Evolutionary conservation across 2,329 filamentous ascomycete genomes (phyloP).

Genomic region (Aquanectria penicillioides): DNA sequence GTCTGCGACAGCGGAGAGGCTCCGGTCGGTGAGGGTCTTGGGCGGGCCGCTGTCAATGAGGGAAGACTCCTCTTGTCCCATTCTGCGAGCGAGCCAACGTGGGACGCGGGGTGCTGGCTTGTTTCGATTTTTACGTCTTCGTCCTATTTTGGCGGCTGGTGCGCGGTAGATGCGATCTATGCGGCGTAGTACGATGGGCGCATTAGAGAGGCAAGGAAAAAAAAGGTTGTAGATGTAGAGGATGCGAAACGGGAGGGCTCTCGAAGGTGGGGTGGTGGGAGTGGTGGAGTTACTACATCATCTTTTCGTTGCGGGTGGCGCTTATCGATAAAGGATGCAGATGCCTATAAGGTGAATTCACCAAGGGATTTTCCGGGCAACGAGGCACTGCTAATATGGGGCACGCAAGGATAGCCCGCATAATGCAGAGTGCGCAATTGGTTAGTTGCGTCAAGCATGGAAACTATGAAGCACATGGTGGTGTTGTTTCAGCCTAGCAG

Average conservation of each 20-base stretch:
- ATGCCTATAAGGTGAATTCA: slow-evolving; percentile 22
- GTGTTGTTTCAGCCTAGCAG: too few species aligned
- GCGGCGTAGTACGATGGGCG: slow-evolving; percentile 16
- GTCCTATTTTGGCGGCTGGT: slow-evolving; percentile 50
- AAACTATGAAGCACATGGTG: too few species aligned
- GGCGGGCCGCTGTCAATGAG: slow-evolving; percentile 73
- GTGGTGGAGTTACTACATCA: slow-evolving; percentile 36
- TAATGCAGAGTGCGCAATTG: background rate
- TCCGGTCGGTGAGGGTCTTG: slow-evolving; percentile 73
- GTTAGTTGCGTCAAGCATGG: too few species aligned
- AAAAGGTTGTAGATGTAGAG: background rate
- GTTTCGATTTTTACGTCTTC: slow-evolving; percentile 49
- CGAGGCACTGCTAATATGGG: background rate
- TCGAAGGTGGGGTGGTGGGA: slow-evolving; percentile 32
- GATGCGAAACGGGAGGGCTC: slow-evolving; percentile 19
- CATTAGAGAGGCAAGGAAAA: slow-evolving; percentile 16
- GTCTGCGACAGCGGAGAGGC: slow-evolving; percentile 78
- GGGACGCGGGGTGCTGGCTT: slow-evolving; percentile 47
- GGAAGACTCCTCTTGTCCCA: slow-evolving; percentile 87
- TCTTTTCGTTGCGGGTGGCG: slow-evolving; percentile 25
- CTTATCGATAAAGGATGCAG: slow-evolving; percentile 38
- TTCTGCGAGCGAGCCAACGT: slow-evolving; percentile 59
- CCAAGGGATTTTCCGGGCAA: background rate
- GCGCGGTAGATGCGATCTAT: background rate
- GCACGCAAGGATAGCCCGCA: background rate